These are phyloP conservation scores for Zea luxurians DNA, from an alignment of 176 grass and related monocot species.

Conservation along the genomic window DNA sequence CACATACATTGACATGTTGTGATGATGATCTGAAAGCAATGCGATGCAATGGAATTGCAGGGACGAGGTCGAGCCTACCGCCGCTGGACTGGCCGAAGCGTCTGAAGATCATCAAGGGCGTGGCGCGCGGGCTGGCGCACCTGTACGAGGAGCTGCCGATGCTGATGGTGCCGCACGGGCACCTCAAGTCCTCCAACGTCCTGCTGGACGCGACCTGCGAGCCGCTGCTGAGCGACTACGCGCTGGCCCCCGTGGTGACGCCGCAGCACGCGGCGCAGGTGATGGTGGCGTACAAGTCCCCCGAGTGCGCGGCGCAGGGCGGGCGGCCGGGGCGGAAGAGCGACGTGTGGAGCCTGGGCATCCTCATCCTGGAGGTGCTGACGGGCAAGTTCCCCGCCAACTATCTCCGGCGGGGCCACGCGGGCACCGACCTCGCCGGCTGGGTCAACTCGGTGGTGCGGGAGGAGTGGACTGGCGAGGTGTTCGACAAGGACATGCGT, in stretches of 20 bases:
- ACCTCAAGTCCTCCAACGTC: slow-evolving; percentile 93
- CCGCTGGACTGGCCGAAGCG: slow-evolving; percentile 68
- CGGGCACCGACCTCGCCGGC: slow-evolving; percentile 54
- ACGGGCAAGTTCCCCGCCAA: slow-evolving; percentile 80
- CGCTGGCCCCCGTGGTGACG: slow-evolving; percentile 64
- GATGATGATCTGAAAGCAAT: background rate
- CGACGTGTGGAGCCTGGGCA: slow-evolving; percentile 95
- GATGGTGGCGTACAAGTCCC: slow-evolving; percentile 93
- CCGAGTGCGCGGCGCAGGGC: slow-evolving; percentile 53
- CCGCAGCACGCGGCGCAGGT: slow-evolving; percentile 53
- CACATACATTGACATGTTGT: too few species aligned
- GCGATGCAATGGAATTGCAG: slow-evolving; percentile 16
- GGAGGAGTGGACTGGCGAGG: slow-evolving; percentile 76
- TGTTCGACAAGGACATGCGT: slow-evolving; percentile 73
- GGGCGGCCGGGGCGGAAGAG: slow-evolving; percentile 60
- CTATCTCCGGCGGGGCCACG: slow-evolving; percentile 55
- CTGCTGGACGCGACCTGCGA: slow-evolving; percentile 57
- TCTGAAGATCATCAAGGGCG: slow-evolving; percentile 82
- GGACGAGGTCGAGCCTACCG: slow-evolving; percentile 48
- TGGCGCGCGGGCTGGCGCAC: slow-evolving; percentile 70
- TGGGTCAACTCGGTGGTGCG: slow-evolving; percentile 85
- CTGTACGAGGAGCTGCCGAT: slow-evolving; percentile 84
- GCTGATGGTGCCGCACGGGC: slow-evolving; percentile 83
- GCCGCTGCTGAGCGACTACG: slow-evolving; percentile 81
- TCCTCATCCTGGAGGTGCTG: slow-evolving; percentile 73